Evolutionary conservation across 2,329 filamentous ascomycete genomes (phyloP).

Genomic region (Hawksworthiomyces lignivorus): DNA sequence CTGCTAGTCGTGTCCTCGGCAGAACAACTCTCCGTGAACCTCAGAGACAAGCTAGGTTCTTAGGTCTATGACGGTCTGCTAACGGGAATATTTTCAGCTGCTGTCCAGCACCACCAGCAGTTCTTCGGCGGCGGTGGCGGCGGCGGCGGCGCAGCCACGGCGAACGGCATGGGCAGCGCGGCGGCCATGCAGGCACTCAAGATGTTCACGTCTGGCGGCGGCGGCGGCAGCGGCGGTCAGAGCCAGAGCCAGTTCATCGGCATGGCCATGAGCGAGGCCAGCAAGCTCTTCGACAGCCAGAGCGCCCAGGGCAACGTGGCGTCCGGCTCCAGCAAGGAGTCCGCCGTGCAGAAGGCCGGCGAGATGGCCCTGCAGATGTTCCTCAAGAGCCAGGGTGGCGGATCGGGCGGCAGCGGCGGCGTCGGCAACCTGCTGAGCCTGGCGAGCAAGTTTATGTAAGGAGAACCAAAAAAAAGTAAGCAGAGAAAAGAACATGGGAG

Average conservation of each 20-base stretch:
- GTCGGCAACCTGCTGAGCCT: conserved; percentile 34
- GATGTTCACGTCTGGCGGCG: conserved; percentile 50
- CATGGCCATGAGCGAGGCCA: conserved; percentile 80
- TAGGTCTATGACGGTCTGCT: neutral
- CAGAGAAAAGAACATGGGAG: neutral
- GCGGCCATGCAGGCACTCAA: conserved; percentile 78
- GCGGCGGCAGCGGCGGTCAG: conserved; percentile 38
- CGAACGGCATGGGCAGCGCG: conserved; percentile 56
- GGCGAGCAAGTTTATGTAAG: conserved; percentile 39
- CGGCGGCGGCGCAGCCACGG: conserved; percentile 39
- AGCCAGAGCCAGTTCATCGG: conserved; percentile 76
- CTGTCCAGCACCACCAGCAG: conserved; percentile 67
- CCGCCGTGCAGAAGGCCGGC: conserved; percentile 67
- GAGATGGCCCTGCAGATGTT: conserved; percentile 90
- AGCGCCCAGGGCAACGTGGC: conserved; percentile 44
- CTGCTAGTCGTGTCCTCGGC: too few species aligned
- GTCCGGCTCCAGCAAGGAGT: conserved; percentile 66
- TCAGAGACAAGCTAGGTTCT: too few species aligned
- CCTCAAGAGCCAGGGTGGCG: conserved; percentile 63
- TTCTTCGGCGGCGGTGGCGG: conserved; percentile 56
- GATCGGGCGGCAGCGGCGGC: conserved; percentile 38
- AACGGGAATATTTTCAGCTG: conserved; percentile 35
- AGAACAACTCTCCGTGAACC: too few species aligned
- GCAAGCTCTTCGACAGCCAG: conserved; percentile 62
- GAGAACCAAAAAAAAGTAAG: neutral